Conservation (phyloP, 2,329 filamentous ascomycete genomes). For the Chrysoporthe puriensis region DNA sequence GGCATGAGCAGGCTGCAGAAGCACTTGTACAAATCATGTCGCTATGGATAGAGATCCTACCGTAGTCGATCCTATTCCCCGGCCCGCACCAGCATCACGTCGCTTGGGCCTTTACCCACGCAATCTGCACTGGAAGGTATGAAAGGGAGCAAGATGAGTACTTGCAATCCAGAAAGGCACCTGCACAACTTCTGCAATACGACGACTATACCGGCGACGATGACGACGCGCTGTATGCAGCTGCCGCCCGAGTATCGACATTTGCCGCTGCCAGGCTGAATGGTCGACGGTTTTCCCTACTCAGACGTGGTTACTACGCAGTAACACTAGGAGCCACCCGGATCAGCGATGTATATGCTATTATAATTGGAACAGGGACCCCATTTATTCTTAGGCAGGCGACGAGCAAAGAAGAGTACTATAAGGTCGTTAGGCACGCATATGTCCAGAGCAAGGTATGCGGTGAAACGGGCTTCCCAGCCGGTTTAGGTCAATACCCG, state of each 20-base stretch:
- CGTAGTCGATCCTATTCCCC: background rate
- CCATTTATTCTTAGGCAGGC: constrained; percentile 15
- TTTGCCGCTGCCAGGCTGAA: background rate
- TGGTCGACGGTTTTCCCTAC: background rate
- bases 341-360: constrained; percentile 13
- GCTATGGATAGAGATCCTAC: background rate
- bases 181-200: background rate
- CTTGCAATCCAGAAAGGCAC: too few relatives aligned
- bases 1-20: too few relatives aligned
- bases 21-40: too few relatives aligned
- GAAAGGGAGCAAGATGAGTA: background rate
- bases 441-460: background rate
- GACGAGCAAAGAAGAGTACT: constrained; percentile 35
- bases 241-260: background rate
- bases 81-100: background rate
- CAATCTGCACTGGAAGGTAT: background rate
- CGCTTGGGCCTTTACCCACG: background rate
- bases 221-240: background rate
- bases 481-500: too few relatives aligned
- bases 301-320: constrained; percentile 32
- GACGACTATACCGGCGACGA: background rate
- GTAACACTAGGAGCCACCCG: constrained; percentile 20
- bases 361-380: constrained; percentile 13
- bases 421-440: constrained; percentile 41
- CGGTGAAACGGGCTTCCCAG: too few relatives aligned